Conservation (phyloP, 202 grass and related monocot species). For the Dendrocalamus latiflorus region DNA sequence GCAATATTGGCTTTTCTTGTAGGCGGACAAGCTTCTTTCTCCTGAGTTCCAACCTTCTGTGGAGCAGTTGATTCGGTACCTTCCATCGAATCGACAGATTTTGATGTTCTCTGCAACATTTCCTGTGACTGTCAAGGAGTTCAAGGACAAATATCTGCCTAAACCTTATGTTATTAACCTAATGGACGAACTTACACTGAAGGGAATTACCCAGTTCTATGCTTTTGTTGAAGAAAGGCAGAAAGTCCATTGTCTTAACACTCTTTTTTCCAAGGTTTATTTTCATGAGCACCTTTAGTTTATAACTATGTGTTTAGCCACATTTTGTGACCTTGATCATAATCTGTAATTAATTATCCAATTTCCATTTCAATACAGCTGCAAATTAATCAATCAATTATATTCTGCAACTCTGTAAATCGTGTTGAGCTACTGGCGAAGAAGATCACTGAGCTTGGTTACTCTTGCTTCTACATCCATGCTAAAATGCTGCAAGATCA, state of each 20-base stretch:
- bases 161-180: constrained; percentile 88
- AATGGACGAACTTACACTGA: constrained; percentile 90
- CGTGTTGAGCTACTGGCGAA: constrained; percentile 86
- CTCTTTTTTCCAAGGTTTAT: constrained; percentile 77
- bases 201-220: constrained; percentile 87
- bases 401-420: constrained; percentile 94
- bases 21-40: constrained; percentile 88
- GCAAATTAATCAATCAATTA: constrained; percentile 95
- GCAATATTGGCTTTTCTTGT: constrained; percentile 13
- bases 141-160: constrained; percentile 78
- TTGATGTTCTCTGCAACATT: constrained; percentile 92
- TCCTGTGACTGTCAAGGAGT: constrained; percentile 80
- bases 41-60: constrained; percentile 81
- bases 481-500: constrained; percentile 97
- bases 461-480: constrained; percentile 94
- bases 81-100: constrained; percentile 62
- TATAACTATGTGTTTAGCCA: background rate
- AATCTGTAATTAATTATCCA: background rate
- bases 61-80: constrained; percentile 58
- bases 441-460: constrained; percentile 87
- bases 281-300: background rate
- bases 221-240: constrained; percentile 93
- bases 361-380: constrained; percentile 47
- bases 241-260: constrained; percentile 93
- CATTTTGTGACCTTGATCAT: background rate